Base-by-base conservation (phyloP, 129 eudicot species). In the Ambrosia trifida region DNA sequence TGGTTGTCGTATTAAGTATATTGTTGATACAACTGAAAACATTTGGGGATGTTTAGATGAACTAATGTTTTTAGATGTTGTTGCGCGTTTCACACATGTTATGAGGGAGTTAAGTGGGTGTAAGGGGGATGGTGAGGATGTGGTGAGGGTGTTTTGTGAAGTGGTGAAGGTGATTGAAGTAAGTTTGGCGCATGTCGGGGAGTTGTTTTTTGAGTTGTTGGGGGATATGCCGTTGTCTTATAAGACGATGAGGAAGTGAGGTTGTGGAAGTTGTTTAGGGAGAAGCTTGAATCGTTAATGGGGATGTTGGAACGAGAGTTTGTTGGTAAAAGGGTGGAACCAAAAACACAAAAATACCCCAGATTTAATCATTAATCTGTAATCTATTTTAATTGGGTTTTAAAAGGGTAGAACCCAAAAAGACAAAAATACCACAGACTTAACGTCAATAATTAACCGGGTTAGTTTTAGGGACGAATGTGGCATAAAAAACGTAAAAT, bases 31-130 rank as follows among this genome's bases (percentile, higher is more conserved):
- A 2, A 97, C 98, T 1, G 98, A 94, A 45, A 87, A 79, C 70
- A 94, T 94, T 2, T 94, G 98, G 98, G 98, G 98, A 3, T 88
- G 95, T 65, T 79, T 94, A 0, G 98, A 94, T 46, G 98, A 89
- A 31, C 78, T 76, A 19, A 89, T 89, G 97, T 85, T 89, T 62
- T 64, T 85, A 7, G 97, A 81, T 64, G 83, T 96, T 3, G 82
- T 93, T 3, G 85, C 90, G 1, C 78, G 98, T 7, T 94, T 87
- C 56, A 68, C 77, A 46, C 89, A 91, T 73, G 87, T 94, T 16
- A 73, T 77, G 16, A 87, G 80, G 75, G 87, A 85, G 52, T 72
- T 94, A 57, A 66, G 69, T 71, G 77, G 79, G 4, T 89, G 96
- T 76, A 76, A 72, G 6, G 82, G 75, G 49, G 81, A 41, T 77